Base-by-base conservation (phyloP, 129 eudicot genomes). In the Artemisia tridentata region DNA sequence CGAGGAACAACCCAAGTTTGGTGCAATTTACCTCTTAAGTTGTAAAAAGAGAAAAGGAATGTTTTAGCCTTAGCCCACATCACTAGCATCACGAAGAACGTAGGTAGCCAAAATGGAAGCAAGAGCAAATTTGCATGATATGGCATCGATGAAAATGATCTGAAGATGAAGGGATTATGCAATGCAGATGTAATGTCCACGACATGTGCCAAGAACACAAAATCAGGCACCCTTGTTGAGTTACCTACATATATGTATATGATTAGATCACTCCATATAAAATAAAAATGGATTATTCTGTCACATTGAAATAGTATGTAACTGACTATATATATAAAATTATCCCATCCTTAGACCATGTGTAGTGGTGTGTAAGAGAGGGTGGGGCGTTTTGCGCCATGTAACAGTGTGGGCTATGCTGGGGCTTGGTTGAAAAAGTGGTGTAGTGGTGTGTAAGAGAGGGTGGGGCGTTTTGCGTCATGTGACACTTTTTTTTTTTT, bases 1-100 rank as follows among this genome's bases (percentile, higher is more conserved):
- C 98, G 87, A 19, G 98, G 98, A 71, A 89, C 95, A 7, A 47
- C 84, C 98, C 98, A 93, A 13, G 96, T 93, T 56, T 89, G 92
- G 75, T 93, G 98, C 72, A 93, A 76, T 63, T 80, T 59, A 7
- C 82, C 82, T 65, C 92, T 82, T 34, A 93, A 88, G 50, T 84
- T 54, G 76, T 93, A 93, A 71, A 85, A 89, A 0, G 95, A 77
- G 66, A 31, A 3, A 69, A 82, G 77, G 85, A 93, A 93, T 10
- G 95, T 71, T 79, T 89, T 93, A 16, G 98, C 81, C 74, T 72
- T 80, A 2, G 85, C 90, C 98, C 98, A 93, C 98, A 93, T 93
- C 34, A 79, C 55, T 14, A 87, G 67, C 98, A 89, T 85, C 18
- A 45, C 72, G 4, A 75, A 2, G 27, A 93, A 78, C 0, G 86